Percentiles rank a stretch among this genome's conserved stretches.
These are phyloP conservation scores for Gossypioides kirkii DNA, from an alignment of 345 rosid species.

Conservation along the genomic window DNA sequence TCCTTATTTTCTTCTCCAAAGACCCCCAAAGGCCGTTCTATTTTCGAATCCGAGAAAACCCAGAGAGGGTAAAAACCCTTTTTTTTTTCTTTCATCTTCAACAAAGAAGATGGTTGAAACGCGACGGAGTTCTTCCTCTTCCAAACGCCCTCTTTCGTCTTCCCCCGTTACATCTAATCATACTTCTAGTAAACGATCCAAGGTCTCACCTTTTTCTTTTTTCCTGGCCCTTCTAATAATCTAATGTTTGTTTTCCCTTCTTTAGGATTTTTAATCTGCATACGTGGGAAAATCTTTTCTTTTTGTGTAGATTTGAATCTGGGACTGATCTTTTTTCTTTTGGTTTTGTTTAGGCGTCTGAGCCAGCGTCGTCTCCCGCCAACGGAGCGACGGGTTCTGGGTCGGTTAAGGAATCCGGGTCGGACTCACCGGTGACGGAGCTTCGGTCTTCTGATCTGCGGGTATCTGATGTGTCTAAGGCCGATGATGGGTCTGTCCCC, in stretches of 20 bases:
- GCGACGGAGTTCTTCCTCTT: slow-evolving; percentile 76
- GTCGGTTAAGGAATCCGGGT: slow-evolving; percentile 46
- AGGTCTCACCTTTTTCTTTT: slow-evolving; percentile 32
- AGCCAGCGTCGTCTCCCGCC: slow-evolving; percentile 52
- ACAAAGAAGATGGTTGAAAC: slow-evolving; percentile 73
- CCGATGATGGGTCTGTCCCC: slow-evolving; percentile 25
- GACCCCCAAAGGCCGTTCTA: slow-evolving; percentile 24
- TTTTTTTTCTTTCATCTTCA: slow-evolving; percentile 17
- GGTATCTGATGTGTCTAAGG: slow-evolving; percentile 33
- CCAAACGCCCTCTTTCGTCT: slow-evolving; percentile 58
- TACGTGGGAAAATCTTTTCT: background rate
- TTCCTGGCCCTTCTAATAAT: background rate
- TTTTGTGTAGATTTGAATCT: slow-evolving; percentile 17
- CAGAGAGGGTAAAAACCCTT: background rate
- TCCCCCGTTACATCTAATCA: slow-evolving; percentile 46
- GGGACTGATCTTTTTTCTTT: slow-evolving; percentile 14
- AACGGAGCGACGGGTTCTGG: slow-evolving; percentile 28
- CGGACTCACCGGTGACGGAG: slow-evolving; percentile 49
- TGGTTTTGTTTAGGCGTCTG: slow-evolving; percentile 33
- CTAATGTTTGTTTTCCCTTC: background rate
- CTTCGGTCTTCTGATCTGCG: slow-evolving; percentile 64
- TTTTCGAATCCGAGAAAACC: slow-evolving; percentile 39
- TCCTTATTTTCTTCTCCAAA: slow-evolving; percentile 15
- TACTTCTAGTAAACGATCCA: slow-evolving; percentile 60
- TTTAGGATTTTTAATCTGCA: background rate